Evolutionary conservation across 164 flowering plant species (phyloP).

Genomic region (Vitis amurensis): DNA sequence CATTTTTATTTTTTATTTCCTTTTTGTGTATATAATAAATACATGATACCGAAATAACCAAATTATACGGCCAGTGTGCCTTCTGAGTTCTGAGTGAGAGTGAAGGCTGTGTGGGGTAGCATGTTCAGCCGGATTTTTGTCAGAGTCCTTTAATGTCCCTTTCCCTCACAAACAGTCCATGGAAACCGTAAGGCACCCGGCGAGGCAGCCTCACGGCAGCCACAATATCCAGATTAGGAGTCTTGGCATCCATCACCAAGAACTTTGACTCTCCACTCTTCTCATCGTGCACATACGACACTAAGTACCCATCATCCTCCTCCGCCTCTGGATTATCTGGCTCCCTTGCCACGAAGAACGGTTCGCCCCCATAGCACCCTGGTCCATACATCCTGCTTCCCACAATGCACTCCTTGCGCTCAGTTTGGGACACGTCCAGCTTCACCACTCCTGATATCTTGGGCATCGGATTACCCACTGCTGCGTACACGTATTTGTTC

Average conservation of each 20-base stretch:
- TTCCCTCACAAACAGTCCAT: slow-evolving; percentile 69
- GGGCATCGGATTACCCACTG: slow-evolving; percentile 63
- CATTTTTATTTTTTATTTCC: too few species aligned
- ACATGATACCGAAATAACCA: too few species aligned
- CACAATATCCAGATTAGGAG: slow-evolving; percentile 67
- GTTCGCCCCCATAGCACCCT: slow-evolving; percentile 80
- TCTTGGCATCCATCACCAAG: slow-evolving; percentile 79
- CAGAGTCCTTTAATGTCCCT: slow-evolving; percentile 39
- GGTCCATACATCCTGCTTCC: slow-evolving; percentile 49
- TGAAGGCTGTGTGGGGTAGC: too few species aligned
- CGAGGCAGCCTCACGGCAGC: slow-evolving; percentile 68
- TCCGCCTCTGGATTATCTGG: slow-evolving; percentile 37
- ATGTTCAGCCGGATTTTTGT: too few species aligned
- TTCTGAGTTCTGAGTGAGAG: too few species aligned
- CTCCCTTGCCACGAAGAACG: slow-evolving; percentile 62
- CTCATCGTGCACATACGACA: slow-evolving; percentile 59
- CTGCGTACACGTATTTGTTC: slow-evolving; percentile 59
- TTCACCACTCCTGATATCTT: slow-evolving; percentile 71
- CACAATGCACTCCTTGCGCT: slow-evolving; percentile 45
- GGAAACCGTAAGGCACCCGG: slow-evolving; percentile 77
- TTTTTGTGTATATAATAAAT: too few species aligned
- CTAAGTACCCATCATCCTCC: slow-evolving; percentile 81
- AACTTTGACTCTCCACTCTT: slow-evolving; percentile 56
- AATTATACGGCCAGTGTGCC: too few species aligned
- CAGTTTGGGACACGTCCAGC: slow-evolving; percentile 42